phyloP scores from a whole-genome alignment of 345 rosid genomes.

The Toxicodendron radicans region DNA sequence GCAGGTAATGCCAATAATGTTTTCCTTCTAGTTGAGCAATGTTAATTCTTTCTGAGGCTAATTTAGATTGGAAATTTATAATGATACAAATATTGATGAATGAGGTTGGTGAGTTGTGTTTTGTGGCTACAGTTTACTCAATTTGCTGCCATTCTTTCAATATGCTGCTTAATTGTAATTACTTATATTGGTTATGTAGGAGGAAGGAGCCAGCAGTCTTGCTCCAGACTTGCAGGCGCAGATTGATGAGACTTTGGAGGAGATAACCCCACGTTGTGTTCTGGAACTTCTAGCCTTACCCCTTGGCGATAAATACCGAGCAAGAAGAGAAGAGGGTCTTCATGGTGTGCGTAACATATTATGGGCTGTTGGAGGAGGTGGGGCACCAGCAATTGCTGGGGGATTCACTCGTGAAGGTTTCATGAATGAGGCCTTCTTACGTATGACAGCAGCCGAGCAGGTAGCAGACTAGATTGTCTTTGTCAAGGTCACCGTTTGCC shows the following conservation, averaged over 20 bases:
- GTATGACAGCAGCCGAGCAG: conserved; percentile 92
- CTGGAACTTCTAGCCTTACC: conserved; percentile 87
- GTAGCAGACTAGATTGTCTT: conserved; percentile 29
- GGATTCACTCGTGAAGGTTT: conserved; percentile 87
- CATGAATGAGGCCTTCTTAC: conserved; percentile 81
- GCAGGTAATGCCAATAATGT: conserved; percentile 46
- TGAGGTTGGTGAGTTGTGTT: not conserved
- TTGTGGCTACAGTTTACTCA: not conserved
- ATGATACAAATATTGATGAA: not conserved
- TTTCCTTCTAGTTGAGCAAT: not conserved
- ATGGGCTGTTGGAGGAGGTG: conserved; percentile 97
- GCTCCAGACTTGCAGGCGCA: conserved; percentile 80
- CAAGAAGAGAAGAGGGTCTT: conserved; percentile 75
- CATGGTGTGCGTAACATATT: conserved; percentile 74
- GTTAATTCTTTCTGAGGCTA: not conserved
- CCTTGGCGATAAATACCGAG: conserved; percentile 53
- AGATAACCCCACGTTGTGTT: conserved; percentile 81
- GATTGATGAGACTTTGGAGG: conserved; percentile 94
- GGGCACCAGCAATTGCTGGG: conserved; percentile 88
- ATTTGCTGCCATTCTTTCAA: not conserved
- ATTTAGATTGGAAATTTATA: not conserved
- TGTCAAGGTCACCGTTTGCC: not conserved
- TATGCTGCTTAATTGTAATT: not conserved
- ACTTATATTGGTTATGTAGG: conserved; percentile 39
- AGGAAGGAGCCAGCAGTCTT: conserved; percentile 94